A percentile compares a stretch with the other conserved stretches of the same genome.
Conservation (phyloP, 2,329 filamentous ascomycete genomes). For the Ustilaginoidea virens region DNA sequence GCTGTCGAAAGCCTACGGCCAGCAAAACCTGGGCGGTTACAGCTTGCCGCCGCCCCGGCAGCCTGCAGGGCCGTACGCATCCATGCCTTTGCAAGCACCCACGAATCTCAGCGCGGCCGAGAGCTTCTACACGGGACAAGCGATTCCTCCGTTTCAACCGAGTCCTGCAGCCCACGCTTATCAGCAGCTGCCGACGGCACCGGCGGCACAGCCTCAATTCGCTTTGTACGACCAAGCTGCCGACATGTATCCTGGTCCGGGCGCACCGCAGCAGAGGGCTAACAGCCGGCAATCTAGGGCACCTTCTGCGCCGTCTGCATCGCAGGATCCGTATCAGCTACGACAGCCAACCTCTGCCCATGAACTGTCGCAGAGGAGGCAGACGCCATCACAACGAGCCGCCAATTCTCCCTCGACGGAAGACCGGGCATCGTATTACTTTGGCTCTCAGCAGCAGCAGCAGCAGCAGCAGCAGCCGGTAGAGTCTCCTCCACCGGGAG, state of each 20-base stretch:
- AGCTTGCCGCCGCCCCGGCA: slow-evolving; percentile 35
- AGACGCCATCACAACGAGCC: slow-evolving; percentile 16
- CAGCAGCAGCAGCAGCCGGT: background rate
- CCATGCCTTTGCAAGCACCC: slow-evolving; percentile 40
- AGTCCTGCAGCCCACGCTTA: slow-evolving; percentile 7
- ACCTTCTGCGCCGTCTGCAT: slow-evolving; percentile 22
- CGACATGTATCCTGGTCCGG: slow-evolving; percentile 25
- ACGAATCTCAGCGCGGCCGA: slow-evolving; percentile 44
- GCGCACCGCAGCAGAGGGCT: slow-evolving; percentile 29
- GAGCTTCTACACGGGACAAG: slow-evolving; percentile 65
- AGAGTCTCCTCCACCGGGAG: background rate
- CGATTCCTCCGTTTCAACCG: slow-evolving; percentile 20
- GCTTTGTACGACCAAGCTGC: slow-evolving; percentile 25
- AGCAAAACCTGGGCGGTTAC: slow-evolving; percentile 57
- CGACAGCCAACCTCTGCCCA: slow-evolving; percentile 11
- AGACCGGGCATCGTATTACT: slow-evolving; percentile 43
- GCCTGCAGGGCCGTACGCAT: slow-evolving; percentile 53
- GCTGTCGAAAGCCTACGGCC: slow-evolving; percentile 80
- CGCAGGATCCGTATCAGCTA: slow-evolving; percentile 14
- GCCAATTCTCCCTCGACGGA: slow-evolving; percentile 24
- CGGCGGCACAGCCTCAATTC: slow-evolving; percentile 26
- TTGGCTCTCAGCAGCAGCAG: slow-evolving; percentile 22
- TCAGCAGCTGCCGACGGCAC: slow-evolving; percentile 15
- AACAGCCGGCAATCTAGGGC: slow-evolving; percentile 34
- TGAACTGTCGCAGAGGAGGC: slow-evolving; percentile 13